Base-by-base conservation (phyloP, 116 monocot species). In the Papilionanthe hybrid region DNA sequence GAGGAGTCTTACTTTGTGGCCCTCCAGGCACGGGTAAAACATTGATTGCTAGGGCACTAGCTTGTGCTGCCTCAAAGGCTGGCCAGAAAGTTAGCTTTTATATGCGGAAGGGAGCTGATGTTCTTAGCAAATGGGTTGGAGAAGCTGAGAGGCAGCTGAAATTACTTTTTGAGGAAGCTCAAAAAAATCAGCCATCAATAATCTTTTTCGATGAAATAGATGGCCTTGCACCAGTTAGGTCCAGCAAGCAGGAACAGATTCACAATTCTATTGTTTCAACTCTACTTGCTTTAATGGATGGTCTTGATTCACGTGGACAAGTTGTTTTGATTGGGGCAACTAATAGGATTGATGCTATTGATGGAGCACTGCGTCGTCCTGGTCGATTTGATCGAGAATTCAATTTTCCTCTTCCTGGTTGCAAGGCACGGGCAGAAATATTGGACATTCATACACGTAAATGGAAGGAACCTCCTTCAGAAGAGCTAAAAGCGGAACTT, bases 171-270 rank as follows among this genome's bases (percentile, higher is more conserved):
- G 93, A 99, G 88, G 99, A 95, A 89, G 99, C 99, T 25, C 95
- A 99, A 72, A 93, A 82, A 66, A 95, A 95, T 84, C 99, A 99
- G 79, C 99, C 99, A 72, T 94, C 99, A 32, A 99, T 99, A 65
- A 99, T 99, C 20, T 99, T 99, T 78, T 99, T 99, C 79, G 99
- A 99, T 84, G 99, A 99, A 86, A 99, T 99, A 78, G 99, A 99
- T 91, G 99, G 99, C 29, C 87, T 99, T 85, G 99, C 99, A 84
- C 99, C 99, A 80, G 95, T 95, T 65, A 93, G 99, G 81, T 95
- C 95, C 71, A 95, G 95, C 85, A 95, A 99, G 77, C 99, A 99
- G 84, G 99, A 99, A 55, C 99, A 99, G 83, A 95, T 95, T 82
- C 99, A 99, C 78, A 99, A 95, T 82, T 99, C 99, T 65, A 95